Conservation (phyloP, 1,139 yeast species). For the Schwanniomyces etchellsii region DNA sequence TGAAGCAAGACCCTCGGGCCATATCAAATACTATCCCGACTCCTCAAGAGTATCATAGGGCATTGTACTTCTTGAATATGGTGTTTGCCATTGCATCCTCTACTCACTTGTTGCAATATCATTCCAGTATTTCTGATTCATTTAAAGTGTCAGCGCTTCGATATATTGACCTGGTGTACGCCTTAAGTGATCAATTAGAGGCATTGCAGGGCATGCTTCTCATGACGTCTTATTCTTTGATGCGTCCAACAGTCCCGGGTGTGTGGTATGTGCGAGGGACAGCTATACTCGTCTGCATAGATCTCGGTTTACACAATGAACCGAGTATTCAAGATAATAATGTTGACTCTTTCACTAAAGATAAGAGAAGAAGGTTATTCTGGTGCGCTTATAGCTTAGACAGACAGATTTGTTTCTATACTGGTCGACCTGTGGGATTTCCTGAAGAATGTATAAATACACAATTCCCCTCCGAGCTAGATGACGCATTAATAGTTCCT, state of each 20-base stretch:
- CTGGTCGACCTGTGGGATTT: slow-evolving; percentile 70
- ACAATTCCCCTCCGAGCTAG: slow-evolving; percentile 66
- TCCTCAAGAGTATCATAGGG: slow-evolving; percentile 37
- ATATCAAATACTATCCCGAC: slow-evolving; percentile 36
- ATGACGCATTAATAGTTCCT: slow-evolving; percentile 57
- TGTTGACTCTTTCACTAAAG: slow-evolving; percentile 52
- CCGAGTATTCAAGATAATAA: slow-evolving; percentile 10
- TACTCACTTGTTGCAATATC: slow-evolving; percentile 65
- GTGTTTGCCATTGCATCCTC: slow-evolving; percentile 80
- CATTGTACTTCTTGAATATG: slow-evolving; percentile 62
- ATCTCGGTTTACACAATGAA: slow-evolving; percentile 75
- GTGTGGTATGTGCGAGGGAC: slow-evolving; percentile 91
- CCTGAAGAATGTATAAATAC: slow-evolving; percentile 65
- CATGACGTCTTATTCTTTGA: slow-evolving; percentile 61
- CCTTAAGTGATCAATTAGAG: slow-evolving; percentile 58
- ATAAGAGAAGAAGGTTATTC: slow-evolving; percentile 70
- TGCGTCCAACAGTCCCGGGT: slow-evolving; percentile 80
- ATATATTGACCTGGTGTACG: slow-evolving; percentile 54
- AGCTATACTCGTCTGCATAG: slow-evolving; percentile 74
- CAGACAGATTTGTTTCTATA: slow-evolving; percentile 67
- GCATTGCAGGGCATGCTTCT: slow-evolving; percentile 68
- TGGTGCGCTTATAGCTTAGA: slow-evolving; percentile 90
- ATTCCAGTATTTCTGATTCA: slow-evolving; percentile 63
- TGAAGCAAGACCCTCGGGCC: slow-evolving; percentile 16
- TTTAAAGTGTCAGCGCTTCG: slow-evolving; percentile 65